Conservation (phyloP, 306 rosid species). For the Castanea mollissima region DNA sequence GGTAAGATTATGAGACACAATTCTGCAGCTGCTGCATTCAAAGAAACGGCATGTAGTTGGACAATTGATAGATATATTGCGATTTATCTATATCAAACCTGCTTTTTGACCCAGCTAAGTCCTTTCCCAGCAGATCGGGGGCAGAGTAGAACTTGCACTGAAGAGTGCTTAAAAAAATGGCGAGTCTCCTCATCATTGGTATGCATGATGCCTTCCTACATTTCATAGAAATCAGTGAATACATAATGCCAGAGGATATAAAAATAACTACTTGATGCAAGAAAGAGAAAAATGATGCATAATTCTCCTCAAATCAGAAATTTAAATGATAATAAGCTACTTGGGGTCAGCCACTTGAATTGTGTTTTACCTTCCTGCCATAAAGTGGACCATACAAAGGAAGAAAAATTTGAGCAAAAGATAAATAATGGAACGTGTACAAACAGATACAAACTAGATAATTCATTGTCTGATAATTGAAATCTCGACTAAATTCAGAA, state of each 20-base stretch:
- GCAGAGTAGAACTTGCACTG: conserved; percentile 75
- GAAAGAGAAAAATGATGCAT: background rate
- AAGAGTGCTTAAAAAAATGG: conserved; percentile 80
- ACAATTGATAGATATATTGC: background rate
- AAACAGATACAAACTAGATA: background rate
- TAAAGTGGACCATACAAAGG: background rate
- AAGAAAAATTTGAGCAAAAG: background rate
- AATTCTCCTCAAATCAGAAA: background rate
- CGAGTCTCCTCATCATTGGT: conserved; percentile 80
- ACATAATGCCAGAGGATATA: background rate
- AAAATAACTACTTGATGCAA: background rate
- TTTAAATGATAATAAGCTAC: conserved; percentile 10
- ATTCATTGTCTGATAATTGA: background rate
- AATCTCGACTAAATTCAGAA: background rate
- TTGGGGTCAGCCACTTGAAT: background rate
- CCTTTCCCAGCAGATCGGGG: conserved; percentile 78
- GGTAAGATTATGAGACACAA: background rate
- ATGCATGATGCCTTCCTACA: conserved; percentile 68
- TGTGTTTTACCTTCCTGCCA: conserved; percentile 1
- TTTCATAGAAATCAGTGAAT: conserved; percentile 2
- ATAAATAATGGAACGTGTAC: background rate
- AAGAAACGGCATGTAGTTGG: conserved; percentile 1
- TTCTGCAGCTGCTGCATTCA: background rate
- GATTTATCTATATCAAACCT: conserved; percentile 37
- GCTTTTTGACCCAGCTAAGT: conserved; percentile 59